These are phyloP conservation scores for Termitomyces sp. DNA, from an alignment of 768 basidiomycete species.

Conservation along the genomic window DNA sequence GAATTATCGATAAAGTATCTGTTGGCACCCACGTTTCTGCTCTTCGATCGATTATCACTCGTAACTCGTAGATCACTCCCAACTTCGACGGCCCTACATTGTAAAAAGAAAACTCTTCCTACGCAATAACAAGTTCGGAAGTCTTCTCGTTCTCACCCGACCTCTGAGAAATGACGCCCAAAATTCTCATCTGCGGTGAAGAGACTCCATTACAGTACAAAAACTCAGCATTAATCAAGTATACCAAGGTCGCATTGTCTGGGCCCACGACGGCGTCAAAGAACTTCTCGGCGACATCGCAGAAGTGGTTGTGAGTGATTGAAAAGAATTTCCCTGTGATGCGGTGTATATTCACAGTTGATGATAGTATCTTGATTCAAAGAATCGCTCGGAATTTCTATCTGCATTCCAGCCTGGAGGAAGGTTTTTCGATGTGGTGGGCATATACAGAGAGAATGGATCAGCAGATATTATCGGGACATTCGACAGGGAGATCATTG, in stretches of 20 bases:
- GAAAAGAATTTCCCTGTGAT: neutral
- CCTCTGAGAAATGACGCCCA: slow-evolving; percentile 17
- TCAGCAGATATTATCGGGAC: slow-evolving; percentile 63
- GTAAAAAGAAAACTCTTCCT: neutral
- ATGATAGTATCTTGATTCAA: slow-evolving; percentile 45
- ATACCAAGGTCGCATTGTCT: slow-evolving; percentile 58
- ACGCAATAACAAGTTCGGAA: neutral
- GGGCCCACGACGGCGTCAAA: slow-evolving; percentile 75
- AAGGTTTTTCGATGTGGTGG: slow-evolving; percentile 69
- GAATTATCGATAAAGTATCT: neutral
- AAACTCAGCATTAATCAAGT: neutral
- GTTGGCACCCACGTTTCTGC: neutral
- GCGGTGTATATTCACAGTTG: neutral
- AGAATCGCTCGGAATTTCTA: slow-evolving; percentile 64
- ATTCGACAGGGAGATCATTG: slow-evolving; percentile 77
- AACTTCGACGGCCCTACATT: neutral
- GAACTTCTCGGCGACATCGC: slow-evolving; percentile 62
- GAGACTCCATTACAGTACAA: neutral
- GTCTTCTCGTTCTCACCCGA: neutral
- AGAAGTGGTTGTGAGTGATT: slow-evolving; percentile 67
- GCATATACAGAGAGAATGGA: slow-evolving; percentile 74
- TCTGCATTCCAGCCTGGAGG: slow-evolving; percentile 56
- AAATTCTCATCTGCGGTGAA: slow-evolving; percentile 24
- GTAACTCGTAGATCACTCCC: neutral
- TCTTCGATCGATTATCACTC: slow-evolving; percentile 4